phyloP scores from a whole-genome alignment of 192 early-diverging fungal genomes.

The Rhizophagus prolifer region DNA sequence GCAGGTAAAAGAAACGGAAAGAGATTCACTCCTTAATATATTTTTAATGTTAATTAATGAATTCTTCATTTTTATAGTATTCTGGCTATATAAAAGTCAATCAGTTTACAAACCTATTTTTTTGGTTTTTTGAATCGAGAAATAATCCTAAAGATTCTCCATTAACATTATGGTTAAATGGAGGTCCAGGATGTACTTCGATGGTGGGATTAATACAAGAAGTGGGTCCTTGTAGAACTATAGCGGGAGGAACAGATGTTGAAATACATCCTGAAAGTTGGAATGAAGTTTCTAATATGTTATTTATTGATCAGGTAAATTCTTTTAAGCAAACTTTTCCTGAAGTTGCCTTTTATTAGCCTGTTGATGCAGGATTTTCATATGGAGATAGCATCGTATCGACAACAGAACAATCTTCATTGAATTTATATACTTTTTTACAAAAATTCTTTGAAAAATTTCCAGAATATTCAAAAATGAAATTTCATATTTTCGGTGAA shows the following conservation, averaged over 20 bases:
- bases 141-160: slow-evolving; percentile 74
- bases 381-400: slow-evolving; percentile 50
- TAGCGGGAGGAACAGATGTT: slow-evolving; percentile 59
- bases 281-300: slow-evolving; percentile 18
- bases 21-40: background rate
- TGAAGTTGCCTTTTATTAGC: slow-evolving; percentile 49
- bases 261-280: slow-evolving; percentile 9
- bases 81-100: background rate
- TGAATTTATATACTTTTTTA: slow-evolving; percentile 48
- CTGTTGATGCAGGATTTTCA: slow-evolving; percentile 69
- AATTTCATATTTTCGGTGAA: slow-evolving; percentile 52
- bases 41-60: background rate
- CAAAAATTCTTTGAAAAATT: slow-evolving; percentile 49
- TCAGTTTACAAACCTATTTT: slow-evolving; percentile 41
- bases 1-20: background rate
- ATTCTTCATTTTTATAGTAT: background rate
- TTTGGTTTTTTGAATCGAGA: slow-evolving; percentile 96
- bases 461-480: slow-evolving; percentile 18
- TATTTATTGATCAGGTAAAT: slow-evolving; percentile 13
- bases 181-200: slow-evolving; percentile 80
- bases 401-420: slow-evolving; percentile 43
- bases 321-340: slow-evolving; percentile 4
- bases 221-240: slow-evolving; percentile 86
- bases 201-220: slow-evolving; percentile 78
- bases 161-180: slow-evolving; percentile 72